These are phyloP conservation scores for Dryas octopetala DNA, from an alignment of 306 rosid genomes.

Conservation along the genomic window DNA sequence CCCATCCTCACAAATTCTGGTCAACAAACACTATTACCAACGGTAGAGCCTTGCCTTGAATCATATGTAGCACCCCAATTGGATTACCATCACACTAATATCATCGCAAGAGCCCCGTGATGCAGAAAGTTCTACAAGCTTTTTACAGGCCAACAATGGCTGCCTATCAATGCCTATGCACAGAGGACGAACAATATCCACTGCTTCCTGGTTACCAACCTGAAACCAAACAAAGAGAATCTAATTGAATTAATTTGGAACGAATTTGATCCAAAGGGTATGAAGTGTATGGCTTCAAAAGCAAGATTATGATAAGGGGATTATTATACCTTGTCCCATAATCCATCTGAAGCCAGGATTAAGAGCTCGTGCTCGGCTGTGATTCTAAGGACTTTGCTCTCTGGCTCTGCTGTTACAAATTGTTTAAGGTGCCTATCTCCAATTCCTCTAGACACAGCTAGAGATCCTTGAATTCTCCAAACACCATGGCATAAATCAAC, in stretches of 20 bases:
- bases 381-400: conserved; percentile 61
- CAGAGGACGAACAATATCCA: conserved; percentile 64
- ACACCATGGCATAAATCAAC: conserved; percentile 82
- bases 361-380: conserved; percentile 73
- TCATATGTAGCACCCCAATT: conserved; percentile 51
- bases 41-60: neutral
- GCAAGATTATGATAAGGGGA: neutral
- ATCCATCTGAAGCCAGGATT: conserved; percentile 91
- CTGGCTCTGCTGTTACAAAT: conserved; percentile 92
- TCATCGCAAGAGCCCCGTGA: conserved; percentile 86
- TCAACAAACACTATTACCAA: no score
- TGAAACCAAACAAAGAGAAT: conserved; percentile 37
- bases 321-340: conserved; percentile 81
- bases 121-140: conserved; percentile 67
- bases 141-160: conserved; percentile 72
- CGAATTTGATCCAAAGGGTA: neutral
- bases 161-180: conserved; percentile 46
- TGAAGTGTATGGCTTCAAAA: neutral
- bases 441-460: conserved; percentile 85
- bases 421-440: conserved; percentile 79
- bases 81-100: conserved; percentile 77
- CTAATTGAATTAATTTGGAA: conserved; percentile 10
- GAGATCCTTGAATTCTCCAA: conserved; percentile 90
- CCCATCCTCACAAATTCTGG: no score
- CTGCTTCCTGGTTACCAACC: conserved; percentile 92